Percentiles rank a stretch among this genome's conserved stretches.
Evolutionary conservation across 1,284 basidiomycete species (phyloP).

Genomic region (Leccinum pachyderme): DNA sequence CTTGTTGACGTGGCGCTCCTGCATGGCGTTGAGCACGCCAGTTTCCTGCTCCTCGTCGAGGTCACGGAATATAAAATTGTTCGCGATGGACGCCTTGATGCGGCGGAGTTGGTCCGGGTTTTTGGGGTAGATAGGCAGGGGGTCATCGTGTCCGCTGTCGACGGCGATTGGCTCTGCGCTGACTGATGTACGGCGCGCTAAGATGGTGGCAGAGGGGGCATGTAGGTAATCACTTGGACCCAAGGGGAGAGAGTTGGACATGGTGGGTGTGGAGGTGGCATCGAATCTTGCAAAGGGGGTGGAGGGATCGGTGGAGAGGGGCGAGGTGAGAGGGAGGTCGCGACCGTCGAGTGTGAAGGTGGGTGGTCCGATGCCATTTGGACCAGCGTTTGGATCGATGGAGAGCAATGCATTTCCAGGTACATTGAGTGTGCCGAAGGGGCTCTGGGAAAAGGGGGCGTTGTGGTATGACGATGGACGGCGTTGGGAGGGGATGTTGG

Average conservation of each 20-base stretch:
- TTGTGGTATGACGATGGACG: conserved; percentile 48
- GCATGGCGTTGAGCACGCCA: conserved; percentile 94
- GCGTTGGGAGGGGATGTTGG: conserved; percentile 45
- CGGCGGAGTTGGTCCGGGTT: conserved; percentile 81
- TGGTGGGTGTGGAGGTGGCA: conserved; percentile 44
- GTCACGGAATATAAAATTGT: conserved; percentile 95
- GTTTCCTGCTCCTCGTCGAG: conserved; percentile 95
- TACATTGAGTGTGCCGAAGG: conserved; percentile 74
- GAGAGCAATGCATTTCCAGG: conserved; percentile 72
- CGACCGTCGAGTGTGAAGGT: conserved; percentile 58
- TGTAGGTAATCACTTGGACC: conserved; percentile 61
- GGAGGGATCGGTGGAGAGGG: conserved; percentile 42
- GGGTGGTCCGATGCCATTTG: conserved; percentile 40
- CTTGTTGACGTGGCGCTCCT: conserved; percentile 73
- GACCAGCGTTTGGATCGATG: conserved; percentile 36
- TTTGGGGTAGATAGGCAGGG: conserved; percentile 79
- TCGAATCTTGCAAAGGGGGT: conserved; percentile 54
- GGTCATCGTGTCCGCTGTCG: conserved; percentile 62
- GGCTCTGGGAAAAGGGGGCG: conserved; percentile 54
- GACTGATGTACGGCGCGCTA: conserved; percentile 90
- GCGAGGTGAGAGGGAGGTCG: conserved; percentile 61
- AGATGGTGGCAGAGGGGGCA: conserved; percentile 70
- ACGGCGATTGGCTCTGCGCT: conserved; percentile 96
- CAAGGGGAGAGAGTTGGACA: conserved; percentile 41
- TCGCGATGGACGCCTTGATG: conserved; percentile 83